Percentiles rank a stretch among this genome's conserved stretches.
These are phyloP conservation scores for Aspergillus fischeri DNA, from an alignment of 2,329 filamentous ascomycete genomes.

Conservation along the genomic window DNA sequence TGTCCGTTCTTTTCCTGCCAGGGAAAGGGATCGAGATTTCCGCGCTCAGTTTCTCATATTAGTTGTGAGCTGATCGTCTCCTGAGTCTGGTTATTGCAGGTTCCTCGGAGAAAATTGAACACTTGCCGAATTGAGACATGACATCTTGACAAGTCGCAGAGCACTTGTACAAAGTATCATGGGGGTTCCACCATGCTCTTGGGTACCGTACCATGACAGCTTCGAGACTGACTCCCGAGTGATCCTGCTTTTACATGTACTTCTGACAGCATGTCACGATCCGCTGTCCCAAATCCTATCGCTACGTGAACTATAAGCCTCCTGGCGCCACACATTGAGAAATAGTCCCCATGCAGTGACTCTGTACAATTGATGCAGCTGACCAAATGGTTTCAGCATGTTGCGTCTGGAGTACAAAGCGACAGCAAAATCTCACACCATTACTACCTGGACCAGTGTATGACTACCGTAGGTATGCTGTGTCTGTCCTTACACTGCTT, in stretches of 20 bases:
- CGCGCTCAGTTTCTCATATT: not conserved
- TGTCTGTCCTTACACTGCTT: not conserved
- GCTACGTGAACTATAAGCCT: not conserved
- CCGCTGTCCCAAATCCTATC: not conserved
- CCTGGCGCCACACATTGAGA: not conserved
- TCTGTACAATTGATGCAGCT: not conserved
- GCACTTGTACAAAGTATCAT: not conserved
- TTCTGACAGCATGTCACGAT: not conserved
- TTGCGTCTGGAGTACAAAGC: not conserved
- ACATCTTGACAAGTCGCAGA: not conserved
- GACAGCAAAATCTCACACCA: not conserved
- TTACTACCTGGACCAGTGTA: not conserved
- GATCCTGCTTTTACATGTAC: not conserved
- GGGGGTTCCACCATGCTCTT: not conserved
- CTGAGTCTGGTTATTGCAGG: not conserved
- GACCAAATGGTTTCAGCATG: not conserved
- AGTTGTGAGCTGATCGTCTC: not conserved
- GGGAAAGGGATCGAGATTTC: not conserved
- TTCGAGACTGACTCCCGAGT: not conserved
- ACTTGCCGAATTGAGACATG: not conserved
- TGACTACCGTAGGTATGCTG: not conserved
- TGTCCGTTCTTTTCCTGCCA: not conserved
- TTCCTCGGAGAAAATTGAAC: not conserved
- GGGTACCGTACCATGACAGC: not conserved
- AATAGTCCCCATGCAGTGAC: not conserved